Conservation (phyloP, 352 stramenopile species). For the Sclerospora graminicola region DNA sequence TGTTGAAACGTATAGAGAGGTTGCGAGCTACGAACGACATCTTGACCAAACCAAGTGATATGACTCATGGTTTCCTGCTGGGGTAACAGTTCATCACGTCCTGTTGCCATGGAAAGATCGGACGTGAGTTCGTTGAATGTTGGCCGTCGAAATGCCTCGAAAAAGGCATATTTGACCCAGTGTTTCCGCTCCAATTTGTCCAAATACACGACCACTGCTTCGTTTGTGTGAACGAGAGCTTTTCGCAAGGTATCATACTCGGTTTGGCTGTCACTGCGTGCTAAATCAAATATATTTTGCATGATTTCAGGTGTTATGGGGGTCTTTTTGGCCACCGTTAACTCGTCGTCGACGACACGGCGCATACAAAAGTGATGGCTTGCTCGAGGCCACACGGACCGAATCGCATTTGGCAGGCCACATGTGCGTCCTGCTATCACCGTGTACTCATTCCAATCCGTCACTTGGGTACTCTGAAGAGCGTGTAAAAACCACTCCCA, state of each 20-base stretch:
- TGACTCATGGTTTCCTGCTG: constrained; percentile 29
- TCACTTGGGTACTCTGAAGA: constrained; percentile 28
- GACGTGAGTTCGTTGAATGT: constrained; percentile 69
- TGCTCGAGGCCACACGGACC: constrained; percentile 40
- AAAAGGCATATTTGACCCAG: constrained; percentile 75
- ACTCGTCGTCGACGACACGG: constrained; percentile 59
- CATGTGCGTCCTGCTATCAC: constrained; percentile 48
- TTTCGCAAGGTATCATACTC: constrained; percentile 56
- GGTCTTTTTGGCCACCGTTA: constrained; percentile 48
- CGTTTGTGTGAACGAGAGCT: constrained; percentile 40
- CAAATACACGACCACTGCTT: constrained; percentile 39
- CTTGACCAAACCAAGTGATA: constrained; percentile 50
- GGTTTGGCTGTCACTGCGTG: constrained; percentile 54
- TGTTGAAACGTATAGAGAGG: constrained; percentile 52
- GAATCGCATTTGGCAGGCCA: constrained; percentile 41
- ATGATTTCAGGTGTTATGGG: constrained; percentile 54
- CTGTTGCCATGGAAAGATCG: constrained; percentile 37
- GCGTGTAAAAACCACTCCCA: constrained; percentile 69
- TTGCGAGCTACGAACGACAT: constrained; percentile 48
- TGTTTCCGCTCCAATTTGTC: constrained; percentile 43
- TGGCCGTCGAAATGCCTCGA: constrained; percentile 48
- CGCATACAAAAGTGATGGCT: constrained; percentile 67
- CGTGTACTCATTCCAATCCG: constrained; percentile 55
- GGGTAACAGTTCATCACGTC: constrained; percentile 32
- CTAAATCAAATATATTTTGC: constrained; percentile 55